phyloP scores from a whole-genome alignment of 257 asterid species.

The Anisodus acutangulus region DNA sequence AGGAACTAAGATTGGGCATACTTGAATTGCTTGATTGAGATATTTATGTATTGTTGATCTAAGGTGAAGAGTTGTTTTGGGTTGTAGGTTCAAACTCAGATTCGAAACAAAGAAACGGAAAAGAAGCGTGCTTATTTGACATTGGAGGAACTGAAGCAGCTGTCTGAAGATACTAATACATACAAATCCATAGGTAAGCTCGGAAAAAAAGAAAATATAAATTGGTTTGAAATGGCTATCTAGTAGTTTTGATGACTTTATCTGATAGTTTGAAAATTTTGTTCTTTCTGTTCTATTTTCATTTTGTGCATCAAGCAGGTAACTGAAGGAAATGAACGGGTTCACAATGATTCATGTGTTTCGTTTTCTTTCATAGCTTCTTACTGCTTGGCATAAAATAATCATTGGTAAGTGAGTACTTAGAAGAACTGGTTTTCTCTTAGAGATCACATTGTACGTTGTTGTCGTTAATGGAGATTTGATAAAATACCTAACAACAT shows the following conservation, averaged over 20 bases:
- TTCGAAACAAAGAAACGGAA: slow-evolving; percentile 75
- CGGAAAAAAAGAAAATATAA: neutral
- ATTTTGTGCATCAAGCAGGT: neutral
- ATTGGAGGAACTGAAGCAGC: slow-evolving; percentile 79
- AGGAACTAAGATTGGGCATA: neutral
- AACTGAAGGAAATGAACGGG: neutral
- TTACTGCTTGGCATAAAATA: neutral
- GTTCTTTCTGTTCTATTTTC: slow-evolving; percentile 1
- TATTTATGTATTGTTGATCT: neutral
- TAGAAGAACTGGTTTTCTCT: neutral
- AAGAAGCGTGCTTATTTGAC: slow-evolving; percentile 92
- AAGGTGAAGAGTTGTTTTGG: neutral
- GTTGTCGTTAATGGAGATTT: neutral
- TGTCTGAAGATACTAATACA: slow-evolving; percentile 80
- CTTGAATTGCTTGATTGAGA: neutral
- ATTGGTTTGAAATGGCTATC: neutral
- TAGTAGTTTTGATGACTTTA: neutral
- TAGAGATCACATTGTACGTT: neutral
- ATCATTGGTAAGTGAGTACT: neutral
- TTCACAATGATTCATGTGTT: neutral
- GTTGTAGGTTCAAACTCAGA: slow-evolving; percentile 70
- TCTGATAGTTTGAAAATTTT: neutral
- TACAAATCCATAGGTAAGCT: slow-evolving; percentile 76
- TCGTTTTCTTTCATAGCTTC: neutral
- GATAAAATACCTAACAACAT: neutral